A percentile compares a stretch with the other conserved stretches of the same genome.
These are phyloP conservation scores for Chrysoporthe cubensis DNA, from an alignment of 2,329 filamentous ascomycete genomes.

Conservation along the genomic window DNA sequence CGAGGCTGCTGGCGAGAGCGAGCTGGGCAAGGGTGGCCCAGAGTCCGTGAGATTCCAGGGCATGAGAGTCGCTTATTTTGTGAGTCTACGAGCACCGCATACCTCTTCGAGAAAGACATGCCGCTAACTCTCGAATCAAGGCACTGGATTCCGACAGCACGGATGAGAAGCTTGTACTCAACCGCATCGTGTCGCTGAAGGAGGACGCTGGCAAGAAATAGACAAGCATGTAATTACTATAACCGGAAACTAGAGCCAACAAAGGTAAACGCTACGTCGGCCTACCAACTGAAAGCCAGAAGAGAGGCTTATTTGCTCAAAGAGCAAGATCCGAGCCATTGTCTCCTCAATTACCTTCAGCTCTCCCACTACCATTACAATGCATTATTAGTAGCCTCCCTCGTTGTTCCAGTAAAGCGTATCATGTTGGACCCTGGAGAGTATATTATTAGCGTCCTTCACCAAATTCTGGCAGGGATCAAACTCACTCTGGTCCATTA, in stretches of 20 bases:
- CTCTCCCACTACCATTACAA: not conserved
- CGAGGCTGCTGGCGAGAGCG: slow-evolving; percentile 72
- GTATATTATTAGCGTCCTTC: slow-evolving; percentile 16
- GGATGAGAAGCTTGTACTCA: slow-evolving; percentile 80
- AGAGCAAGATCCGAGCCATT: not conserved
- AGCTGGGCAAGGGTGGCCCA: slow-evolving; percentile 63
- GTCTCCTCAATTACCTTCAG: not conserved
- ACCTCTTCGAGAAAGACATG: not conserved
- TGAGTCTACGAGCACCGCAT: slow-evolving; percentile 40
- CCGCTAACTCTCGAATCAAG: slow-evolving; percentile 38
- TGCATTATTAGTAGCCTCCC: slow-evolving; percentile 42
- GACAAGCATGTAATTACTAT: not conserved
- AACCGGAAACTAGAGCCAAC: not conserved
- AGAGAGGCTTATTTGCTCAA: not conserved
- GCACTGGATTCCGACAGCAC: slow-evolving; percentile 78
- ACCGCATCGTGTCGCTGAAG: slow-evolving; percentile 90
- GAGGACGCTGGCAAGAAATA: slow-evolving; percentile 75
- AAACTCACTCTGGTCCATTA: slow-evolving; percentile 51
- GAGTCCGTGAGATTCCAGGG: slow-evolving; percentile 89
- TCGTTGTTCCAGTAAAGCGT: slow-evolving; percentile 59
- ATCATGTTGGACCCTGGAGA: slow-evolving; percentile 44
- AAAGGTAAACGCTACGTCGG: not conserved
- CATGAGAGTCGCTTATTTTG: slow-evolving; percentile 85
- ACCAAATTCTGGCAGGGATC: slow-evolving; percentile 38
- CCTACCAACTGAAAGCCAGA: not conserved